These are phyloP conservation scores for Cutaneotrichosporon sp. DNA, from an alignment of 1,284 basidiomycete species.

Conservation along the genomic window DNA sequence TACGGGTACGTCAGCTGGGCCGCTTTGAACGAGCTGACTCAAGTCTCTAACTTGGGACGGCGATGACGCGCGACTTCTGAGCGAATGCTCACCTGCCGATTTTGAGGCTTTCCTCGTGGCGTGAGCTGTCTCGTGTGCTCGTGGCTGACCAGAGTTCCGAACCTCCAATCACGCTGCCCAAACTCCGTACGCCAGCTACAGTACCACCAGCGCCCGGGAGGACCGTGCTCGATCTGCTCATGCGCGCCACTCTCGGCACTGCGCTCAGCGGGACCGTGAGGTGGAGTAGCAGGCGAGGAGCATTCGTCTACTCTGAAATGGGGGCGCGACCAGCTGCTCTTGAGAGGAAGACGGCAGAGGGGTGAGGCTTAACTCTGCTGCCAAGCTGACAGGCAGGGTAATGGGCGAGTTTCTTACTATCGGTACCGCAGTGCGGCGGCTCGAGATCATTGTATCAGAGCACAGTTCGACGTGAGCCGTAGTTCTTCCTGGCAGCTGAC, in stretches of 20 bases:
- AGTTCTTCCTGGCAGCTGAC: not conserved
- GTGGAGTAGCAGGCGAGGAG: constrained; percentile 26
- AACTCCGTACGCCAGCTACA: constrained; percentile 7
- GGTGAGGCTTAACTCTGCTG: not conserved
- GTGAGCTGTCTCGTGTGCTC: constrained; percentile 13
- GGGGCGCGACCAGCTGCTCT: constrained; percentile 21
- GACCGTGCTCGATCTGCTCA: constrained; percentile 24
- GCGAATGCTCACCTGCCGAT: constrained; percentile 18
- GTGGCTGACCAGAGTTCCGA: constrained; percentile 14
- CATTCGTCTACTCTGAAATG: constrained; percentile 24
- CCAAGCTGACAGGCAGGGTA: constrained; percentile 6
- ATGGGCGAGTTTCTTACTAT: constrained; percentile 20
- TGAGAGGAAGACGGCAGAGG: constrained; percentile 24
- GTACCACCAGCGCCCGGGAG: constrained; percentile 15
- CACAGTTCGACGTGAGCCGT: constrained; percentile 29
- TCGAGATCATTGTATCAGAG: constrained; percentile 37
- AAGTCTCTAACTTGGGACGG: constrained; percentile 11
- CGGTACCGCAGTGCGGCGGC: constrained; percentile 31
- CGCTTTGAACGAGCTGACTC: not conserved
- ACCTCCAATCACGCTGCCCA: constrained; percentile 19
- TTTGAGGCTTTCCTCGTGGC: constrained; percentile 31
- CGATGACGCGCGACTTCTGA: constrained; percentile 17
- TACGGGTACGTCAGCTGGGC: constrained; percentile 10
- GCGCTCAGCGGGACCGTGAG: constrained; percentile 23
- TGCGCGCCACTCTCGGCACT: constrained; percentile 36